These are phyloP conservation scores for Trypanosoma brucei DNA, from an alignment of 208 protist genomes.

Conservation along the genomic window DNA sequence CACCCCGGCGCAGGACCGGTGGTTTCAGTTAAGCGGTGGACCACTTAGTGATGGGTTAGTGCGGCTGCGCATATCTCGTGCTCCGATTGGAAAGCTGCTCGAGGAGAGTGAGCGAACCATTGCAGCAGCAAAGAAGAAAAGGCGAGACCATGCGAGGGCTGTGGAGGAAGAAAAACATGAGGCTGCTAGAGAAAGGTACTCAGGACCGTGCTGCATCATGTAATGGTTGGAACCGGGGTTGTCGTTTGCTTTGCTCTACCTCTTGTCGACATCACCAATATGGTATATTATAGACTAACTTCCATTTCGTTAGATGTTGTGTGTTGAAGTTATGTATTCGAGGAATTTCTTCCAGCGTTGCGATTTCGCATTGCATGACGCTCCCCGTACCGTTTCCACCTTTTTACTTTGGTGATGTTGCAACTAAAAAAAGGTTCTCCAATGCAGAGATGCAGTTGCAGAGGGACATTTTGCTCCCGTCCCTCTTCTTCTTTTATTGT, in stretches of 20 bases:
- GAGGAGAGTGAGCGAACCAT: conserved; percentile 21
- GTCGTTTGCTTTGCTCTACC: not conserved
- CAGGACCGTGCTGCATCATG: conserved; percentile 8
- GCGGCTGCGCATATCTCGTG: conserved; percentile 40
- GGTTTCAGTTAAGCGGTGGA: conserved; percentile 13
- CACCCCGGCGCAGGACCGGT: conserved; percentile 8
- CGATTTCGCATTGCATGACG: too few relatives aligned
- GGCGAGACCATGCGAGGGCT: conserved; percentile 6
- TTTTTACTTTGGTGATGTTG: too few relatives aligned
- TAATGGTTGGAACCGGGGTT: not conserved
- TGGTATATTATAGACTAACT: too few relatives aligned
- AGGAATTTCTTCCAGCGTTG: too few relatives aligned
- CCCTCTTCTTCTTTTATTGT: too few relatives aligned
- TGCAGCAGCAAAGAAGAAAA: conserved; percentile 21
- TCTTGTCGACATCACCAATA: not conserved
- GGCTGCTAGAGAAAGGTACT: conserved; percentile 7
- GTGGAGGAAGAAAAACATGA: not conserved
- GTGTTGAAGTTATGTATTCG: too few relatives aligned
- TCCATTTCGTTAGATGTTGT: too few relatives aligned
- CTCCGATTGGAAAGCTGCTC: conserved; percentile 32
- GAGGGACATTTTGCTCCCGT: too few relatives aligned
- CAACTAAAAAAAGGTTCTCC: too few relatives aligned
- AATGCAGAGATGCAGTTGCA: too few relatives aligned
- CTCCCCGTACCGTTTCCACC: too few relatives aligned
- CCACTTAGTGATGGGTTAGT: conserved; percentile 32